phyloP scores from a whole-genome alignment of 2,329 filamentous ascomycete genomes.

The Pseudomassariella vexata region DNA sequence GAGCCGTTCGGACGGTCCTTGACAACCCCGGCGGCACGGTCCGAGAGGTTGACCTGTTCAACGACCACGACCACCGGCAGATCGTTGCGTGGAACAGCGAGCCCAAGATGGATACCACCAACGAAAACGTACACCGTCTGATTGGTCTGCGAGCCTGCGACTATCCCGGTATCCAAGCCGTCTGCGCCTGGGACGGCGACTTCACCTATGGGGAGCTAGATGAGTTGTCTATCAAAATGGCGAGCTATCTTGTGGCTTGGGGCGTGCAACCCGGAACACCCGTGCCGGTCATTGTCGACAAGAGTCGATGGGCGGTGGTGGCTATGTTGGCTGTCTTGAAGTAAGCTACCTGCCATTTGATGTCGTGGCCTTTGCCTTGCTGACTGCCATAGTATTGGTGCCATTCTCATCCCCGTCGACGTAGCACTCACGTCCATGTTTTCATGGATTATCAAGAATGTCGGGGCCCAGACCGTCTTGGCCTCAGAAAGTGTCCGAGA shows the following conservation, averaged over 20 bases:
- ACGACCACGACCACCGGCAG: constrained; percentile 47
- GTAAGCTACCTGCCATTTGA: not conserved
- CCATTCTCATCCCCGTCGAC: constrained; percentile 45
- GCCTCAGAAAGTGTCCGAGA: constrained; percentile 35
- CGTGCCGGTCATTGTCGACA: constrained; percentile 64
- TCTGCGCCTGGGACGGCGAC: constrained; percentile 24
- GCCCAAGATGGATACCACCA: constrained; percentile 31
- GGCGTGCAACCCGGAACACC: constrained; percentile 29
- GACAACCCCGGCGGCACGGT: constrained; percentile 33
- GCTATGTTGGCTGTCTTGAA: constrained; percentile 66
- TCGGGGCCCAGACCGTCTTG: constrained; percentile 38
- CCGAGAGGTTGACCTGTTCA: constrained; percentile 46
- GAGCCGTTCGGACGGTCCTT: constrained; percentile 42
- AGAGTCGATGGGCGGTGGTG: constrained; percentile 62
- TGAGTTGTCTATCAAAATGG: constrained; percentile 20
- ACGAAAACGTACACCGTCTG: constrained; percentile 37
- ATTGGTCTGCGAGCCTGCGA: constrained; percentile 33
- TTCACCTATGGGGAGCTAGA: constrained; percentile 23
- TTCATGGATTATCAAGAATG: constrained; percentile 34
- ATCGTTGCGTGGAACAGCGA: constrained; percentile 47
- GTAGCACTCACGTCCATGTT: constrained; percentile 35
- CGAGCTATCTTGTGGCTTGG: constrained; percentile 19
- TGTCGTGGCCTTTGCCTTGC: too few species aligned
- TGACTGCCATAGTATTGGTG: constrained; percentile 37
- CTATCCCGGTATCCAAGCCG: constrained; percentile 30